Conservation (phyloP, 2,329 filamentous ascomycete species). For the Claviceps spartinae region DNA sequence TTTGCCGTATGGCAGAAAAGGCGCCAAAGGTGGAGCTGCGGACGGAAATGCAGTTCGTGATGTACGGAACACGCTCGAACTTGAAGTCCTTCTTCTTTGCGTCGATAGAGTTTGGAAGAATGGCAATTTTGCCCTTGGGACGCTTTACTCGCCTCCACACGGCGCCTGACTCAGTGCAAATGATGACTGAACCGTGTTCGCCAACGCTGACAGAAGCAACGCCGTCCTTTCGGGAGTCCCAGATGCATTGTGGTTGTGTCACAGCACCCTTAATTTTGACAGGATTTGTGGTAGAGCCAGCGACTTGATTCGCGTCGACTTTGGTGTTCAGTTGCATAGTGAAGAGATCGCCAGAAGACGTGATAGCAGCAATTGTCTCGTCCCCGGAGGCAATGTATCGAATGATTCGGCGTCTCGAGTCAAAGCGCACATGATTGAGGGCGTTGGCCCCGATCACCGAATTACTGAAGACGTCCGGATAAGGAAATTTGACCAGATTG, state of each 20-base stretch:
- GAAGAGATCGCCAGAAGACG: constrained; percentile 73
- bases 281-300: constrained; percentile 79
- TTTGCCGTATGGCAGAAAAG: constrained; percentile 74
- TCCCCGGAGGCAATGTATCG: constrained; percentile 69
- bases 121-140: constrained; percentile 60
- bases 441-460: constrained; percentile 54
- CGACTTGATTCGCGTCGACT: constrained; percentile 43
- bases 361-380: constrained; percentile 82
- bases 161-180: constrained; percentile 82
- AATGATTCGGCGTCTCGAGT: constrained; percentile 54
- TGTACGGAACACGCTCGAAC: constrained; percentile 76
- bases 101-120: constrained; percentile 31
- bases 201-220: constrained; percentile 78
- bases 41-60: constrained; percentile 74
- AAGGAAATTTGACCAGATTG: constrained; percentile 73
- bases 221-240: constrained; percentile 78
- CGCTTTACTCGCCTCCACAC: constrained; percentile 85
- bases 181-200: constrained; percentile 86
- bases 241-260: constrained; percentile 66
- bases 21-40: constrained; percentile 81
- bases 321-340: constrained; percentile 65
- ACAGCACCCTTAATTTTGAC: constrained; percentile 77
- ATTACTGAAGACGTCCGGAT: constrained; percentile 56
- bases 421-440: constrained; percentile 29
- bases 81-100: constrained; percentile 80